phyloP scores from a whole-genome alignment of 106 monocot species.

The Vanilla planifolia region DNA sequence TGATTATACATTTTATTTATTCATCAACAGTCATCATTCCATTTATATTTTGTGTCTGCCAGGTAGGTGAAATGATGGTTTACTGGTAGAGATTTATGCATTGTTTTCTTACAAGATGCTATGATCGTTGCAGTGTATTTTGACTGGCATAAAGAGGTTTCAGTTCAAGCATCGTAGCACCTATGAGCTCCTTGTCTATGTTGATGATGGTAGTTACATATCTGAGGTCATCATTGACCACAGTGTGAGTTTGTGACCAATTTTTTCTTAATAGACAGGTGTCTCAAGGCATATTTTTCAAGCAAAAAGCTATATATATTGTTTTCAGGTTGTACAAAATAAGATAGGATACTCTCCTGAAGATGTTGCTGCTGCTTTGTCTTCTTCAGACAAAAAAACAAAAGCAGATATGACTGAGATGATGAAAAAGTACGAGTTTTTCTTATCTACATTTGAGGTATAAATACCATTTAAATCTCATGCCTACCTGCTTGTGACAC shows the following conservation, averaged over 20 bases:
- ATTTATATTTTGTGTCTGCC: not conserved
- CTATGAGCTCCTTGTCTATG: conserved; percentile 71
- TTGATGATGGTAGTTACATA: conserved; percentile 98
- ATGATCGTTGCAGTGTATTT: conserved; percentile 54
- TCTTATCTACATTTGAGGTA: conserved; percentile 87
- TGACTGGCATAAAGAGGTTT: conserved; percentile 76
- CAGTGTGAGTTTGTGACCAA: conserved; percentile 35
- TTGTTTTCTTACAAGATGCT: conserved; percentile 6
- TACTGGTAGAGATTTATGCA: not conserved
- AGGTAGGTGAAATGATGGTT: not conserved
- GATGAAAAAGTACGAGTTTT: conserved; percentile 76
- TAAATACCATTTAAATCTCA: too few species aligned
- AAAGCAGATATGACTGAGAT: conserved; percentile 51
- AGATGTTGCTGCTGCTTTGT: conserved; percentile 59
- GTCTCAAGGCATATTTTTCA: not conserved
- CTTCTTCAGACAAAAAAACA: conserved; percentile 46
- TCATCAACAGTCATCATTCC: too few species aligned
- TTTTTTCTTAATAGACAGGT: not conserved
- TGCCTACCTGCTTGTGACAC: too few species aligned
- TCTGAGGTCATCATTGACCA: conserved; percentile 73
- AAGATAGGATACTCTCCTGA: conserved; percentile 65
- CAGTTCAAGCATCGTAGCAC: conserved; percentile 47
- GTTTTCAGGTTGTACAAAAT: conserved; percentile 60
- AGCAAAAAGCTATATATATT: not conserved
- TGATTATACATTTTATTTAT: too few species aligned